Conservation (phyloP, 1,284 basidiomycete genomes). For the Phellinidium pouzarii region DNA sequence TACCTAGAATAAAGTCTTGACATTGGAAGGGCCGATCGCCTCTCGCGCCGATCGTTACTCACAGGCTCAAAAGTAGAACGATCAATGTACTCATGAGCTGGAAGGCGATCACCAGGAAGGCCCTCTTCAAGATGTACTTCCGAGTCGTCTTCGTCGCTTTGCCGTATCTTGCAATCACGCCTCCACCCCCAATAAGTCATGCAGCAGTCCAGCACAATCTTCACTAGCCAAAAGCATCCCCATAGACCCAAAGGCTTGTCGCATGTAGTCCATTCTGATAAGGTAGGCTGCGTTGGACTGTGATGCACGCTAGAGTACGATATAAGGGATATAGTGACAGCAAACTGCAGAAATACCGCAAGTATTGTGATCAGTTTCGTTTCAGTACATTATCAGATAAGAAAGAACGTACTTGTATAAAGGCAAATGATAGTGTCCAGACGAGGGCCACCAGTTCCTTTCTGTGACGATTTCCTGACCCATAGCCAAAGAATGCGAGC, state of each 20-base stretch:
- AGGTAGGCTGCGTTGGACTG: slow-evolving; percentile 39
- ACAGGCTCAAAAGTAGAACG: neutral
- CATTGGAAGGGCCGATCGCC: neutral
- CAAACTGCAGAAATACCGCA: slow-evolving; percentile 34
- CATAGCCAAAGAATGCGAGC: slow-evolving; percentile 50
- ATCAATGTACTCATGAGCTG: neutral
- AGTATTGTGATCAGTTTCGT: neutral
- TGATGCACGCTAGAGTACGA: slow-evolving; percentile 41
- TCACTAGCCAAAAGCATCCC: slow-evolving; percentile 62
- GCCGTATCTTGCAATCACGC: slow-evolving; percentile 37
- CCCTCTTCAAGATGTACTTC: slow-evolving; percentile 1
- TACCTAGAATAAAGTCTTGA: slow-evolving; percentile 29
- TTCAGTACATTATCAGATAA: neutral
- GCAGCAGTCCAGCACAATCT: slow-evolving; percentile 44
- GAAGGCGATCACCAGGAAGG: neutral
- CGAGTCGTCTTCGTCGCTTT: slow-evolving; percentile 12
- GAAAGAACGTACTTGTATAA: slow-evolving; percentile 46
- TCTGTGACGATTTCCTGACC: slow-evolving; percentile 45
- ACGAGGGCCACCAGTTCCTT: slow-evolving; percentile 52
- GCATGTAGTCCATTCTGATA: slow-evolving; percentile 62
- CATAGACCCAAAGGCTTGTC: slow-evolving; percentile 62
- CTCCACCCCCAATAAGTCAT: slow-evolving; percentile 58
- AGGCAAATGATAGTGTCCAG: slow-evolving; percentile 47
- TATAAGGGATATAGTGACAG: slow-evolving; percentile 48
- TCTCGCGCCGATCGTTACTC: neutral